Conservation (phyloP, 352 stramenopile genomes). For the Globisporangium acanthophoron region DNA sequence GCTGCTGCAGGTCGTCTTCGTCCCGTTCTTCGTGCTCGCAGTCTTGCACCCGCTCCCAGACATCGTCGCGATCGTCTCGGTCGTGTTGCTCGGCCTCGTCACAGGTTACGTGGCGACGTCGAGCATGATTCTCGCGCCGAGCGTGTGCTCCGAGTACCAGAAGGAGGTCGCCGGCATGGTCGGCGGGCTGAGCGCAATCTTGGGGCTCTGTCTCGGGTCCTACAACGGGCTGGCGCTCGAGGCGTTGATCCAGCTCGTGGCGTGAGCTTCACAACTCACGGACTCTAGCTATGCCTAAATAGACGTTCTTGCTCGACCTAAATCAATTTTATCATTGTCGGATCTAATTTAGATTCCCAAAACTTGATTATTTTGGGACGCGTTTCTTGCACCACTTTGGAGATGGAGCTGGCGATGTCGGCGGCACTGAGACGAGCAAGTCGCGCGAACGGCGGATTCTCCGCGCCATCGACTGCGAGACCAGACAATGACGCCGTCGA, state of each 20-base stretch:
- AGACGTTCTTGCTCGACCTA: too few species aligned
- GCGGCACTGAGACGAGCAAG: neutral
- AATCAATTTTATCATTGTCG: too few species aligned
- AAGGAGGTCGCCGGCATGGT: conserved; percentile 79
- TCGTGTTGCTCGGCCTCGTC: conserved; percentile 52
- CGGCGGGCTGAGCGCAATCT: conserved; percentile 57
- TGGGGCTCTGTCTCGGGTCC: conserved; percentile 65
- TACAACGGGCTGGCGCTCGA: conserved; percentile 76
- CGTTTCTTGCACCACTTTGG: too few species aligned
- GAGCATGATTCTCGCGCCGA: conserved; percentile 70
- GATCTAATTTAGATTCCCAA: too few species aligned
- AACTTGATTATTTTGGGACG: too few species aligned
- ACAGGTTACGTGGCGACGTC: conserved; percentile 79
- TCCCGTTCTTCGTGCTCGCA: conserved; percentile 62
- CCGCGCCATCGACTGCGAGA: too few species aligned
- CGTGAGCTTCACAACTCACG: neutral
- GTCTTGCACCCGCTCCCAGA: conserved; percentile 56
- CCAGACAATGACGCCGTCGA: conserved; percentile 9
- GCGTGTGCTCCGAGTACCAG: conserved; percentile 68
- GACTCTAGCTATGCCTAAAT: too few species aligned
- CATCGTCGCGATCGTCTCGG: conserved; percentile 37
- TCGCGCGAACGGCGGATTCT: neutral
- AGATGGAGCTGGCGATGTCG: neutral
- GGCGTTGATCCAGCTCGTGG: conserved; percentile 49
- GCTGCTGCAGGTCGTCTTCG: conserved; percentile 54